Evolutionary conservation across 371 early-diverging fungal genomes (phyloP).

Genomic region (Gilbertella persicaria): DNA sequence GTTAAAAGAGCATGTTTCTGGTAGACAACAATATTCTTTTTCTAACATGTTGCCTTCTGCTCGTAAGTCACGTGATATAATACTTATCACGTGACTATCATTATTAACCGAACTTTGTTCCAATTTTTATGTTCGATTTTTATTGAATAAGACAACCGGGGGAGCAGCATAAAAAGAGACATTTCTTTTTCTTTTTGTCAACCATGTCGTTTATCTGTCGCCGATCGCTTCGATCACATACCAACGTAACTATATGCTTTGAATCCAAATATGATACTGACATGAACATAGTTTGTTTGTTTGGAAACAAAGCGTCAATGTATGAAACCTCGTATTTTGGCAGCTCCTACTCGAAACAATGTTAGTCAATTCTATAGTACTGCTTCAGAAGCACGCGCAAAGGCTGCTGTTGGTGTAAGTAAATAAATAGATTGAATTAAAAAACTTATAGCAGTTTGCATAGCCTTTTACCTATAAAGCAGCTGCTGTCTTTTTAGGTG

Average conservation of each 20-base stretch:
- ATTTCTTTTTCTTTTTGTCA: neutral
- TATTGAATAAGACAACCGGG: neutral
- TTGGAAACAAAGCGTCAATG: too few relatives aligned
- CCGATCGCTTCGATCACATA: neutral
- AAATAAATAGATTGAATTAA: too few relatives aligned
- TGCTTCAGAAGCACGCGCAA: constrained; percentile 12
- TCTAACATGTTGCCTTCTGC: too few relatives aligned
- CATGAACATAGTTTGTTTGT: neutral
- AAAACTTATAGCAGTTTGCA: neutral
- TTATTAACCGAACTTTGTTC: too few relatives aligned
- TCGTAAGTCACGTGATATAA: too few relatives aligned
- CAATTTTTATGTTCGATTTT: too few relatives aligned
- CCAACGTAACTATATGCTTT: neutral
- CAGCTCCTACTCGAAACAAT: neutral
- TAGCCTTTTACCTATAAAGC: constrained; percentile 52
- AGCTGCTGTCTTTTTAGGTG: constrained; percentile 56
- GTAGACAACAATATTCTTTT: too few relatives aligned
- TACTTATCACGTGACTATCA: constrained; percentile 9
- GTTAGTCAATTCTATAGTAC: constrained; percentile 10
- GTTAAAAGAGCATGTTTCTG: too few relatives aligned
- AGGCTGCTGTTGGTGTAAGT: constrained; percentile 28
- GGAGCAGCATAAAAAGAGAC: neutral
- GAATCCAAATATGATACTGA: neutral
- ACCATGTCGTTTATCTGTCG: neutral
- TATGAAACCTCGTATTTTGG: neutral